Conservation (phyloP, 495 filamentous ascomycete genomes). For the Hypoxylon fuscum region DNA sequence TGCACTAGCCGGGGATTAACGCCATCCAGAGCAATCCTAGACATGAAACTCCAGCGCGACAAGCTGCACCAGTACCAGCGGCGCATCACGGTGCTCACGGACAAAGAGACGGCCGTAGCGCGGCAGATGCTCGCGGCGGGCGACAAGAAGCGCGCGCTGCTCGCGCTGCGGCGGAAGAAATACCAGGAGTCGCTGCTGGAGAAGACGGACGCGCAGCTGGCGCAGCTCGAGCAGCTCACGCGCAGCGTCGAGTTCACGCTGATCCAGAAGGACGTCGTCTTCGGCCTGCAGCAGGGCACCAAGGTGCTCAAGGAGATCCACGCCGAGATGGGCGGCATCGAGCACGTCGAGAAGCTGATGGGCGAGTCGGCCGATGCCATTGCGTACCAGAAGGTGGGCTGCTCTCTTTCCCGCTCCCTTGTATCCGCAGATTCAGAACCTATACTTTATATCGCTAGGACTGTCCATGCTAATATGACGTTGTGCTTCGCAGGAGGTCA, state of each 20-base stretch:
- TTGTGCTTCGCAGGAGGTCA: constrained; percentile 71
- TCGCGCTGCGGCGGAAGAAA: constrained; percentile 93
- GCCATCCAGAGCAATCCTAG: constrained; percentile 87
- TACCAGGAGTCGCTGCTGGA: constrained; percentile 91
- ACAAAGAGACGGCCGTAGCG: constrained; percentile 60
- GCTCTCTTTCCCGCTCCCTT: too few species aligned
- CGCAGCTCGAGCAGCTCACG: constrained; percentile 70
- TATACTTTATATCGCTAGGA: too few species aligned
- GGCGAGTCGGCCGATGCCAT: constrained; percentile 88
- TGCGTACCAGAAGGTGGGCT: constrained; percentile 81
- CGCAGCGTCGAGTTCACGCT: constrained; percentile 85
- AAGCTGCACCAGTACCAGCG: constrained; percentile 94
- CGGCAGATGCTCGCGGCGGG: constrained; percentile 84
- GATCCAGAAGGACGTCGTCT: constrained; percentile 84
- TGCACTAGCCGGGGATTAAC: too few species aligned
- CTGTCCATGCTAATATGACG: neutral
- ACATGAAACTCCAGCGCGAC: constrained; percentile 97
- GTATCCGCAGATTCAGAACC: too few species aligned
- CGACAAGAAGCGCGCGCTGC: constrained; percentile 81
- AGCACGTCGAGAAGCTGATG: constrained; percentile 92
- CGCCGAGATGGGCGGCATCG: constrained; percentile 93
- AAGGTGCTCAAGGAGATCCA: constrained; percentile 88
- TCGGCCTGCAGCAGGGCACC: constrained; percentile 91
- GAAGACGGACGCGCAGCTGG: constrained; percentile 85
- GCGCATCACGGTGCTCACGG: constrained; percentile 64